A percentile compares a stretch with the other conserved stretches of the same genome.
phyloP scores from a whole-genome alignment of 352 stramenopile species.

The Phytophthora melonis region DNA sequence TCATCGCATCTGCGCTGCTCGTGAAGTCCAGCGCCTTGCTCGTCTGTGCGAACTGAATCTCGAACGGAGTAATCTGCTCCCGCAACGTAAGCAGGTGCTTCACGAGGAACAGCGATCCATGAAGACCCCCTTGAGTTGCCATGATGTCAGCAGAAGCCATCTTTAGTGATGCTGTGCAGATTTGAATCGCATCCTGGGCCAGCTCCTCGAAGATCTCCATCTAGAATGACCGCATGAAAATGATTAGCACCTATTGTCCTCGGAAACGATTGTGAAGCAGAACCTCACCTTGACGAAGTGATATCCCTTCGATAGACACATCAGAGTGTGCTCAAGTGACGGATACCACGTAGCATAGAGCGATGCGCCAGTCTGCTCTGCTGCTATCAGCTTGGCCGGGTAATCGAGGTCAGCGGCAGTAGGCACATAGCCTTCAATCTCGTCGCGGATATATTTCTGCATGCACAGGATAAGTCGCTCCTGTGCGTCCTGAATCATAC shows the following conservation, averaged over 20 bases:
- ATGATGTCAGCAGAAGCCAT: constrained; percentile 78
- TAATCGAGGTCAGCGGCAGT: constrained; percentile 70
- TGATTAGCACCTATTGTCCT: neutral
- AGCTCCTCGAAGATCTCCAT: constrained; percentile 90
- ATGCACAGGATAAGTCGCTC: constrained; percentile 86
- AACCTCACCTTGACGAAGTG: constrained; percentile 77
- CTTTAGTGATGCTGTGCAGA: constrained; percentile 81
- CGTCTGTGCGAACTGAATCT: constrained; percentile 81
- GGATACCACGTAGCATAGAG: constrained; percentile 90
- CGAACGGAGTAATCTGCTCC: constrained; percentile 88
- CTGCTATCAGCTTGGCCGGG: constrained; percentile 66
- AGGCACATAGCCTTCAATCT: constrained; percentile 83
- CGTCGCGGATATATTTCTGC: constrained; percentile 86
- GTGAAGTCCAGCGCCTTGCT: constrained; percentile 84
- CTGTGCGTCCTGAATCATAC: constrained; percentile 87
- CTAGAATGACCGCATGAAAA: constrained; percentile 27
- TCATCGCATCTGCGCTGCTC: constrained; percentile 79
- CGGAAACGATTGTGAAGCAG: neutral
- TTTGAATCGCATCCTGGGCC: constrained; percentile 84
- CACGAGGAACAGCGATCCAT: constrained; percentile 82
- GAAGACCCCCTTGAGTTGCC: constrained; percentile 54
- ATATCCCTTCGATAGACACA: constrained; percentile 89
- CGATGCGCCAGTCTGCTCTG: constrained; percentile 35
- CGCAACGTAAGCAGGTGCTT: constrained; percentile 86
- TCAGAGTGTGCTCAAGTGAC: constrained; percentile 81